Evolutionary conservation across 345 rosid species (phyloP), one percentile per base, ranked within the genome.

Genomic region (Rhizophora mangle): DNA sequence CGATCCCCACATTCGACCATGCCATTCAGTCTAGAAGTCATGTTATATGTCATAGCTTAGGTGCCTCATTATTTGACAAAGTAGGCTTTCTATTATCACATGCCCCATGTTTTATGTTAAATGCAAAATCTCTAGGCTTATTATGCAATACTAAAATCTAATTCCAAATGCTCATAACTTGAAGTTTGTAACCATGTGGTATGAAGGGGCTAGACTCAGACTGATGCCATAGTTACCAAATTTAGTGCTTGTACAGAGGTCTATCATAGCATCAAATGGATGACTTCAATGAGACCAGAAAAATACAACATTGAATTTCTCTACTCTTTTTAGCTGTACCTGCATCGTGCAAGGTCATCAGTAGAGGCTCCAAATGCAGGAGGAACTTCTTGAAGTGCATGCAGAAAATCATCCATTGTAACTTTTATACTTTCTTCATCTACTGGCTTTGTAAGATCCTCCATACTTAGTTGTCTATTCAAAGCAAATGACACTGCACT

Each of bases 321-420:
- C 32, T 4, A 64, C 49, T 15, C 20, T 37, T 64, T 70, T 31
- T 15, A 56, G 61, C 64, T 67, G 27, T 81, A 92, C 98, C 99
- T 96, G 96, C 95, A 87, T 49, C 89, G 85, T 81, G 93, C 93
- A 68, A 92, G 92, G 73, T 96, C 99, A 79, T 96, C 96, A 39
- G 93, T 90, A 66, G 99, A 96, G 19, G 97, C 99, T 77, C 99
- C 98, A 67, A 96, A 96, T 65, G 98, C 99, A 65, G 99, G 98
- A 73, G 79, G 67, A 64, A 96, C 71, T 79, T 96, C 99, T 11
- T 77, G 75, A 39, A 90, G 81, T 46, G 98, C 99, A 53, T 84
- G 83, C 67, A 89, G 74, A 78, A 96, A 96, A 83, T 96, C 98
- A 21, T 89, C 90, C 98, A 90, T 90, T 6, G 97, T 89, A 64